A percentile compares a stretch with the other conserved stretches of the same genome.
These are phyloP conservation scores for Blastobotrys indianensis DNA, from an alignment of 1,139 yeast genomes.

Conservation along the genomic window DNA sequence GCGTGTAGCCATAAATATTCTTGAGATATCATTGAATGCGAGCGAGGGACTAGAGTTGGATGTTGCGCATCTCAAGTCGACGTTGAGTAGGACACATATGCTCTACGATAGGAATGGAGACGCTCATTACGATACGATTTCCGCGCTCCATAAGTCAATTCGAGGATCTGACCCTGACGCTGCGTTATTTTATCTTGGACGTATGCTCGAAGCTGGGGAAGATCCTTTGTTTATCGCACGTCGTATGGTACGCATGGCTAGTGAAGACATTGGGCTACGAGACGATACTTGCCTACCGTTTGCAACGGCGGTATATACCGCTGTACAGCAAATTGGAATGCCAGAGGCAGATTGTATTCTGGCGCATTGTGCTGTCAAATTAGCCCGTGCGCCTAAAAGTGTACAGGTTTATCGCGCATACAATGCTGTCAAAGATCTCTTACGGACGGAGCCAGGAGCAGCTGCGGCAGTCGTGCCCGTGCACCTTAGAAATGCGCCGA, in stretches of 20 bases:
- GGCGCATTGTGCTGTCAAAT: conserved; percentile 86
- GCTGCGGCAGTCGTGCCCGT: conserved; percentile 42
- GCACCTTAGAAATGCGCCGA: conserved; percentile 92
- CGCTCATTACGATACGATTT: conserved; percentile 86
- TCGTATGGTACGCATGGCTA: conserved; percentile 86
- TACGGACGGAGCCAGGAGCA: conserved; percentile 54
- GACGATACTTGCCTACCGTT: conserved; percentile 84
- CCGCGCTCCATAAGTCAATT: conserved; percentile 88
- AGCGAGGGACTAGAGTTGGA: conserved; percentile 9
- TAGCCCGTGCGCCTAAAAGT: conserved; percentile 81
- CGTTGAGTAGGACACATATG: conserved; percentile 49
- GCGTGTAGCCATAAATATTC: conserved; percentile 67
- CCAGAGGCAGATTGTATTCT: conserved; percentile 90
- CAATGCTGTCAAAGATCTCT: conserved; percentile 53
- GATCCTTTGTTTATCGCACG: conserved; percentile 90
- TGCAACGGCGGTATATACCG: conserved; percentile 78
- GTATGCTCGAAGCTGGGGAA: conserved; percentile 90
- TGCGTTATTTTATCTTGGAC: conserved; percentile 73
- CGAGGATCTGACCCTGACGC: conserved; percentile 90
- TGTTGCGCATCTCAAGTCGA: conserved; percentile 37
- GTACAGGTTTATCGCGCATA: conserved; percentile 80
- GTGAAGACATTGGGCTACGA: conserved; percentile 80
- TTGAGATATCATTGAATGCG: conserved; percentile 46
- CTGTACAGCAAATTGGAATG: conserved; percentile 88
- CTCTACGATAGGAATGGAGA: conserved; percentile 87